phyloP scores from a whole-genome alignment of 2,329 filamentous ascomycete genomes.

The Exophiala lecanii-corni region DNA sequence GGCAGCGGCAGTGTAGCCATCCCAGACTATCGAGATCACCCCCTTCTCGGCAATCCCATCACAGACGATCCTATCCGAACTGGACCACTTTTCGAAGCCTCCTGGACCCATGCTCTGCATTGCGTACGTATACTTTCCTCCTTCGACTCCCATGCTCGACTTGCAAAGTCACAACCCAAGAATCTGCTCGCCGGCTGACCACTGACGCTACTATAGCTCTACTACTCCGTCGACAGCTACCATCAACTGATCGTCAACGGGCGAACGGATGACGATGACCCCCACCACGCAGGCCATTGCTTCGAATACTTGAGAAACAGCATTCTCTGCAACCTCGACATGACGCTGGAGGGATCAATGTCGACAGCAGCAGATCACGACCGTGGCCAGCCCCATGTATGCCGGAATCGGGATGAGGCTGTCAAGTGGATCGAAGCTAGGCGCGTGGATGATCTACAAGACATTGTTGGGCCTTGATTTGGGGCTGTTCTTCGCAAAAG shows the following conservation, averaged over 20 bases:
- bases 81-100: constrained; percentile 31
- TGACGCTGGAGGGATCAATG: constrained; percentile 32
- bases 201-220: constrained; percentile 14
- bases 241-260: constrained; percentile 33
- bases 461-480: constrained; percentile 31
- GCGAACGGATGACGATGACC: constrained; percentile 26
- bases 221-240: constrained; percentile 33
- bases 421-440: constrained; percentile 32
- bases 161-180: neutral
- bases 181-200: no score
- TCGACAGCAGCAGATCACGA: constrained; percentile 22
- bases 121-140: constrained; percentile 26
- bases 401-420: constrained; percentile 31
- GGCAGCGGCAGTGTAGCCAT: constrained; percentile 32
- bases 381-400: constrained; percentile 31
- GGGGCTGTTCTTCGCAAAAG: no score
- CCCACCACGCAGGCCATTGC: constrained; percentile 30
- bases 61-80: constrained; percentile 29
- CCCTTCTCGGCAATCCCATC: constrained; percentile 32
- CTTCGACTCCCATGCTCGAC: neutral
- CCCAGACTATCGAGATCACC: constrained; percentile 29
- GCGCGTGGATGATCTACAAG: constrained; percentile 32
- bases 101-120: constrained; percentile 34
- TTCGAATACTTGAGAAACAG: constrained; percentile 33
- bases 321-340: constrained; percentile 33